Evolutionary conservation across 805 yeast species (phyloP), one percentile per base, ranked within the genome.

Genomic region (Pichia exigua): DNA sequence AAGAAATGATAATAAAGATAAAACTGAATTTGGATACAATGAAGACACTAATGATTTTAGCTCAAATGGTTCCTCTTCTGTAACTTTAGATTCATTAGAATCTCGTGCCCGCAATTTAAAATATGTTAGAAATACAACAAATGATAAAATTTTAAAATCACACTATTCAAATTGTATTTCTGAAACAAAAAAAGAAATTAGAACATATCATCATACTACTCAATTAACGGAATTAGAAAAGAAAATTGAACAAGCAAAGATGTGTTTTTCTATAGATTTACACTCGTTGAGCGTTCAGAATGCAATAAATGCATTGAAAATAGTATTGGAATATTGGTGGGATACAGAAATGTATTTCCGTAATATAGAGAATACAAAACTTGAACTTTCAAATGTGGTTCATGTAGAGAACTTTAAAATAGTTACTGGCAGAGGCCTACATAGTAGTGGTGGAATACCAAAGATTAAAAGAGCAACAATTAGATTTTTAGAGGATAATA

Each of bases 351-450:
- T 73, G 20, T 56, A 58, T 1, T 62, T 65, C 22, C 61, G 91
- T 48, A 74, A 69, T 49, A 57, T 66, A 2, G 49, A 61, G 6
- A 67, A 70, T 22, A 79, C 80, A 0, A 70, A 65, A 6, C 60
- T 71, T 24, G 52, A 64, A 6, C 54, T 62, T 2, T 53, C 67
- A 0, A 65, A 63, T 28, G 82, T 74, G 0, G 51, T 59, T 12
- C 69, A 71, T 61, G 72, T 77, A 1, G 69, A 65, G 1, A 76
- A 78, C 0, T 59, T 84, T 9, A 61, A 54, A 1, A 66, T 85
- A 0, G 66, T 85, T 13, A 83, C 92, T 0, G 92, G 94, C 0
- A 66, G 87, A 56, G 94, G 94, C 0, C 59, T 82, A 7, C 94
- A 86, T 63, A 82, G 87, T 45, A 70, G 62, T 1, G 79, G 77